A percentile compares a stretch with the other conserved stretches of the same genome.
phyloP scores from a whole-genome alignment of 1,139 yeast genomes.

The Yamadazyma songkhlaensis region DNA sequence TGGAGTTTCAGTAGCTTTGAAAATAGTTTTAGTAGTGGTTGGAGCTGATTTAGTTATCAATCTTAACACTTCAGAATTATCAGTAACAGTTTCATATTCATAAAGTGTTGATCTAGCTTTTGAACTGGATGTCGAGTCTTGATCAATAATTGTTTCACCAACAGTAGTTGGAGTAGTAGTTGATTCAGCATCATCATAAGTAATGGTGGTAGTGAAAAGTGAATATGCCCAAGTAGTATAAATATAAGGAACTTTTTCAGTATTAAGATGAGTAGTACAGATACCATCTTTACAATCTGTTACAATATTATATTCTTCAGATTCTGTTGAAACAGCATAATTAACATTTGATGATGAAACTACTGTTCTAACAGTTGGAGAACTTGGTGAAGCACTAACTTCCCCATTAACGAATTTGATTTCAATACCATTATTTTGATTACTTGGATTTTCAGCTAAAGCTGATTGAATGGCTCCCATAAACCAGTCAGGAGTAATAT shows the following conservation, averaged over 20 bases:
- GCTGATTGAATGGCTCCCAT: conserved; percentile 19
- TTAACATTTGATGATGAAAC: conserved; percentile 6
- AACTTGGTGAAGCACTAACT: conserved; percentile 1
- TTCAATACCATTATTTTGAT: conserved; percentile 27
- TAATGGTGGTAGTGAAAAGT: conserved; percentile 7
- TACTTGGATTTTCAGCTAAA: conserved; percentile 22
- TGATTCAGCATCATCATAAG: conserved; percentile 3
- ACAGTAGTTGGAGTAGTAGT: conserved; percentile 1
- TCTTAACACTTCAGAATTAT: conserved; percentile 12
- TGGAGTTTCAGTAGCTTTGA: conserved; percentile 22
- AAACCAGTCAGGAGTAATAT: conserved; percentile 30
- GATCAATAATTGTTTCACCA: neutral
- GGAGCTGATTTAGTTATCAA: conserved; percentile 17
- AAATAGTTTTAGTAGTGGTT: conserved; percentile 26
- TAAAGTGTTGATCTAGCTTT: conserved; percentile 13
- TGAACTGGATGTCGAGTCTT: neutral
- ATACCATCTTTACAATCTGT: conserved; percentile 8
- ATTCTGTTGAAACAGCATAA: conserved; percentile 8
- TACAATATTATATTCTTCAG: conserved; percentile 5
- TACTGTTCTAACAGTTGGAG: conserved; percentile 1
- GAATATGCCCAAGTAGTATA: conserved; percentile 10
- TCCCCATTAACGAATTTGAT: conserved; percentile 31
- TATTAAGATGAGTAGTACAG: conserved; percentile 7
- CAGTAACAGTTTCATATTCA: conserved; percentile 17
- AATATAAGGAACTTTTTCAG: conserved; percentile 9